Percentiles rank a stretch among this genome's conserved stretches.
Conservation (phyloP, 129 eudicot species). For the Pseudognaphalium luteoalbum region DNA sequence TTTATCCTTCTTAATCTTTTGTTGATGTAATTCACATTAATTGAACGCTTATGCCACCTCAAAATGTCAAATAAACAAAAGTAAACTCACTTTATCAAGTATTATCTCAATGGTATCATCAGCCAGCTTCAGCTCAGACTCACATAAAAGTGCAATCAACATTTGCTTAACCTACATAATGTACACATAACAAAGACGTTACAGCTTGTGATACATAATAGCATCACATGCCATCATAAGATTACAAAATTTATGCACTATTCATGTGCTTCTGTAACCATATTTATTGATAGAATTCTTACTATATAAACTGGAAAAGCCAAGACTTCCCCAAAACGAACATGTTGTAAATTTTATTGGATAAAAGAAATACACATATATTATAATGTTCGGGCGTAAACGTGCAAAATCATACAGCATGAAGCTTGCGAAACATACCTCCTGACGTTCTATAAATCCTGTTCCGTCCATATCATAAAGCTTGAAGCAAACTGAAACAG, state of each 20-base stretch:
- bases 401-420: neutral
- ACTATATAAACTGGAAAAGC: neutral
- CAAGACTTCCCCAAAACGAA: neutral
- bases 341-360: neutral
- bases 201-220: neutral
- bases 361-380: neutral
- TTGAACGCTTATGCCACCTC: neutral
- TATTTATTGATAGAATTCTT: neutral
- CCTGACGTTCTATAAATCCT: constrained; percentile 96
- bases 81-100: constrained; percentile 70
- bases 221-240: neutral
- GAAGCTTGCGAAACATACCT: constrained; percentile 47
- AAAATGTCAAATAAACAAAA: neutral
- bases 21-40: neutral
- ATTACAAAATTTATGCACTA: neutral
- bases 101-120: constrained; percentile 88
- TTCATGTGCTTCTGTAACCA: neutral
- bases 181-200: constrained; percentile 24
- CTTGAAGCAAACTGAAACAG: constrained; percentile 79
- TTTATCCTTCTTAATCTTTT: neutral
- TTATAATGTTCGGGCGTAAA: neutral
- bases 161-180: constrained; percentile 90
- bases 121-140: constrained; percentile 95
- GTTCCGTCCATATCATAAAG: constrained; percentile 96
- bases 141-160: constrained; percentile 89